Evolutionary conservation across 1,284 basidiomycete genomes (phyloP).

Genomic region (Marasmius oreades): DNA sequence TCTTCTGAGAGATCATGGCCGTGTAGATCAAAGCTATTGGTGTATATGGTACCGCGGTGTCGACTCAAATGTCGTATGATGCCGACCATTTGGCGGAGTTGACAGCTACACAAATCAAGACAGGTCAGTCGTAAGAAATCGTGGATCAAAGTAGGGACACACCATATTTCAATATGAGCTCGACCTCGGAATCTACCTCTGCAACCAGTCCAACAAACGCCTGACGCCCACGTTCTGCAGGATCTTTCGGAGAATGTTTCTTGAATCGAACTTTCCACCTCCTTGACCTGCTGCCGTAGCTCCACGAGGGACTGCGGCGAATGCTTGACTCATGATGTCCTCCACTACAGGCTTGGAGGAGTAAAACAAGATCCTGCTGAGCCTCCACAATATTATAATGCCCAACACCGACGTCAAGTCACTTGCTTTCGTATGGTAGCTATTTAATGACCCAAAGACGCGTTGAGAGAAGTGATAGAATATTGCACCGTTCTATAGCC

Average conservation of each 20-base stretch:
- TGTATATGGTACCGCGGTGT: slow-evolving; percentile 28
- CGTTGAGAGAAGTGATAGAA: slow-evolving; percentile 18
- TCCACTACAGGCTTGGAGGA: too few relatives aligned
- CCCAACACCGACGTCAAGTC: slow-evolving; percentile 20
- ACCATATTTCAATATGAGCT: slow-evolving; percentile 34
- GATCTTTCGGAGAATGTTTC: neutral
- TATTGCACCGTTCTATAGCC: slow-evolving; percentile 22
- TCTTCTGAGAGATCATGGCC: slow-evolving; percentile 28
- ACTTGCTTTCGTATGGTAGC: too few relatives aligned
- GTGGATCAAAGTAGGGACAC: neutral
- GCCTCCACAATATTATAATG: slow-evolving; percentile 22
- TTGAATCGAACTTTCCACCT: slow-evolving; percentile 1
- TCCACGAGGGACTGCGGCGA: too few relatives aligned
- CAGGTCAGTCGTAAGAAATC: neutral
- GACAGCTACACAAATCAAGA: slow-evolving; percentile 20
- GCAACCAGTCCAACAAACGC: slow-evolving; percentile 31
- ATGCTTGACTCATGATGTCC: too few relatives aligned
- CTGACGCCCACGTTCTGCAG: slow-evolving; percentile 19
- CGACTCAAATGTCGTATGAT: slow-evolving; percentile 30
- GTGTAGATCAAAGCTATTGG: slow-evolving; percentile 30
- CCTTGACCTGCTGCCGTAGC: slow-evolving; percentile 5
- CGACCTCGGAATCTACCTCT: slow-evolving; percentile 28
- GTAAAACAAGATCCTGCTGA: too few relatives aligned
- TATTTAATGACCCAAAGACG: slow-evolving; percentile 20
- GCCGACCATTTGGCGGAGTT: slow-evolving; percentile 27